Base-by-base conservation (phyloP, 2,329 filamentous ascomycete species). In the Calonectria ilicicola region DNA sequence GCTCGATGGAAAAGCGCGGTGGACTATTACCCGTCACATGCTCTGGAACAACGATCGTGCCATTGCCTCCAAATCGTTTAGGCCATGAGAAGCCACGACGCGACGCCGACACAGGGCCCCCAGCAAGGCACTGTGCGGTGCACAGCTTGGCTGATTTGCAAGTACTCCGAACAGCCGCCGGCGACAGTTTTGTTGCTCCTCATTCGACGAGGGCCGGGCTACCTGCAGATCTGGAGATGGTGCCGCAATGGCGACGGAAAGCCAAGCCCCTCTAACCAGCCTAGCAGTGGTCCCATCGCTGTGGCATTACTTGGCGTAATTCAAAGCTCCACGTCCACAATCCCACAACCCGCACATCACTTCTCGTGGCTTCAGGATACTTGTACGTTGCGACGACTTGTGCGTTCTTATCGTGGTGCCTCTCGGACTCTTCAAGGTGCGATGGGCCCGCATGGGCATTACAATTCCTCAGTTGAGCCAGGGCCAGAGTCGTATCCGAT, bases 261-360 rank as follows among this genome's bases (percentile, higher is more conserved):
- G 72, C 72, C 69, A 74, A 74, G 69, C 26, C 42, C 42, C 72
- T 72, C 72, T 74, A 74, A 65, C 49, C 32, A 47, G 29, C 38
- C 47, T 68, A 65, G 65, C 58, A 60, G 69, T 58, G 58, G 65
- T 65, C 56, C 47, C 65, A 42, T 62, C 69, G 23, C 60, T 51
- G 65, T 72, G 58, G 58, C 38, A 67, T 56, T 53, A 71, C 44
- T 27, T 62, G 23, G 69, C 27, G 44, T 26, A 42, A 58, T 58
- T 63, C 49, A 58, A 29, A 42, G 21, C 42, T 46, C 23, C 47
- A 38, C 60, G 38, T 35, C 40, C 67, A 19, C 38, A 4, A 38
- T 63, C 49, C 60, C 49, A 58, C 60, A 38, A 65, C 35, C 29
- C 60, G 29, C 38, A 35, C 14, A 47, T 35, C 19, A 44, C 42